phyloP scores from a whole-genome alignment of 2,329 filamentous ascomycete species.

The Trichoderma gracile region DNA sequence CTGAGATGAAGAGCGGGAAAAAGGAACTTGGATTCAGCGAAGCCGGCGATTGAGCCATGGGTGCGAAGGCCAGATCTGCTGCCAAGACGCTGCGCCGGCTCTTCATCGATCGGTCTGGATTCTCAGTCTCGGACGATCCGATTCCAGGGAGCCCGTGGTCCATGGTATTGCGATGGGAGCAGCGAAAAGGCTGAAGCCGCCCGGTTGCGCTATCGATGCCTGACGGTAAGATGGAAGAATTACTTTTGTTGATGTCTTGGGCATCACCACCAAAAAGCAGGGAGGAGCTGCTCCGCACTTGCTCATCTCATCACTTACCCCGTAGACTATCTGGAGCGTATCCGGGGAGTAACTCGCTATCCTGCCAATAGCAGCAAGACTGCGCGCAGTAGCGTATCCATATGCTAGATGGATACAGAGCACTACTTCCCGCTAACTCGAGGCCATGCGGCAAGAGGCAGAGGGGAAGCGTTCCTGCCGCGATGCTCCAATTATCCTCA shows the following conservation, averaged over 20 bases:
- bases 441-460: slow-evolving; percentile 1
- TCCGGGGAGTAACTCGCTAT: not conserved
- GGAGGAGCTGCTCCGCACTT: not conserved
- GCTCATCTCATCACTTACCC: not conserved
- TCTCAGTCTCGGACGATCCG: slow-evolving; percentile 10
- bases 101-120: slow-evolving; percentile 15
- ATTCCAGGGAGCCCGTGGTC: not conserved
- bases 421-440: not conserved
- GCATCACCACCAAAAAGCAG: not conserved
- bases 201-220: not conserved
- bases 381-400: slow-evolving; percentile 6
- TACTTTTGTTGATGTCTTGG: not conserved
- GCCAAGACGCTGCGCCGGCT: not conserved
- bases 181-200: not conserved
- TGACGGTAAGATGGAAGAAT: not conserved
- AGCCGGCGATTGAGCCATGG: not conserved
- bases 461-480: not conserved
- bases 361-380: not conserved
- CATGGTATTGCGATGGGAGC: not conserved
- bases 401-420: slow-evolving; percentile 10
- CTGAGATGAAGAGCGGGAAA: slow-evolving; percentile 6
- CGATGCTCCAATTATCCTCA: not conserved
- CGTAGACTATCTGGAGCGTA: too few species aligned
- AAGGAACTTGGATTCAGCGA: not conserved
- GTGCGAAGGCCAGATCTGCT: not conserved